Base-by-base conservation (phyloP, 768 basidiomycete species). In the Hygrocybe coccinea region DNA sequence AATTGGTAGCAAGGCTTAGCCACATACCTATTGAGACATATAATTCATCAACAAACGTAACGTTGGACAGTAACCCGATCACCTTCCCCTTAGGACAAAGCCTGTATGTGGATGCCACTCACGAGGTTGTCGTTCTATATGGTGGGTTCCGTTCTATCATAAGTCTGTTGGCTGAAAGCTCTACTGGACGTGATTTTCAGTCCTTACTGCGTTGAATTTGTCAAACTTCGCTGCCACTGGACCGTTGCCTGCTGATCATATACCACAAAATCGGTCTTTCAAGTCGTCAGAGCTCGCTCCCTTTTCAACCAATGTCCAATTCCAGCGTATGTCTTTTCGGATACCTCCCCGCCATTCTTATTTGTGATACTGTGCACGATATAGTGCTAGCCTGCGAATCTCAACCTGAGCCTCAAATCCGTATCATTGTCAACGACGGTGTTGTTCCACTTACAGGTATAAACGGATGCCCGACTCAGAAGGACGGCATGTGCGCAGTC, bases 51-150 rank as follows among this genome's bases (percentile, higher is more conserved):
- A 94, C 90, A 4, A 97, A 97, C 64, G 74, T 85, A 11, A 92
- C 91, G 0, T 75, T 94, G 52, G 79, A 93, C 59, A 79, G 87
- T 57, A 83, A 79, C 60, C 73, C 76, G 0, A 74, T 78, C 15
- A 87, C 82, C 0, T 90, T 89, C 79, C 89, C 88, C 6, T 75
- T 91, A 1, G 71, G 78, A 22, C 81, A 90, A 52, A 79, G 75
- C 53, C 66, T 95, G 34, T 95, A 93, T 56, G 91, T 92, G 6
- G 93, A 95, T 65, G 90, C 90, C 5, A 90, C 88, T 1, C 94
- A 95, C 55, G 93, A 95, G 62, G 89, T 91, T n/a, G 88, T 94
- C 37, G 83, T 94, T 0, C 71, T 92, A n/a, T 87, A 92, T 62
- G 81, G 89, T 89, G 80, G 71, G 14, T 49, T 37, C 22, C 36